Conservation (phyloP, 2,329 filamentous ascomycete species). For the Trichoderma citrinoviride region DNA sequence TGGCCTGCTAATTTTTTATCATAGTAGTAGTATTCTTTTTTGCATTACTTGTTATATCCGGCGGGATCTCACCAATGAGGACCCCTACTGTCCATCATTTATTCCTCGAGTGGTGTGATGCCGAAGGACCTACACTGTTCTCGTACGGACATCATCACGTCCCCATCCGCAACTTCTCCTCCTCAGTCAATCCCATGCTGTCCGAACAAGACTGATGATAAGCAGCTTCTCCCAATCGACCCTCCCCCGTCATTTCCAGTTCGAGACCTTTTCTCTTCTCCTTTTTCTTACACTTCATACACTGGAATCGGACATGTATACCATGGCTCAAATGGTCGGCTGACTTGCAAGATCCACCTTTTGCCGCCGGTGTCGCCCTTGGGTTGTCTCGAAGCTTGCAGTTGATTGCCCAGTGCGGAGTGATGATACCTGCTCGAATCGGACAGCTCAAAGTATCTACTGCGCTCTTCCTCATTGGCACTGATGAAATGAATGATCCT, state of each 20-base stretch:
- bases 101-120: not conserved
- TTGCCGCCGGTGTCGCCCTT: slow-evolving; percentile 15
- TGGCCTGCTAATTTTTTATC: not conserved
- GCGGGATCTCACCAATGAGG: not conserved
- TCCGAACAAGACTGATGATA: not conserved
- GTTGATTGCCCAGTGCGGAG: not conserved
- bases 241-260: not conserved
- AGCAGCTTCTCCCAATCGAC: not conserved
- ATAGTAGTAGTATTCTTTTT: too few relatives aligned
- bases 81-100: not conserved
- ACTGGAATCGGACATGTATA: not conserved
- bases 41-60: too few relatives aligned
- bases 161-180: not conserved
- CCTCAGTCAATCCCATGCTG: not conserved
- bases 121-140: not conserved
- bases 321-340: slow-evolving; percentile 5
- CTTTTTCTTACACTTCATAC: not conserved
- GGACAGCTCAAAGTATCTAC: not conserved
- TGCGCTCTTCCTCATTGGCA: not conserved
- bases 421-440: not conserved
- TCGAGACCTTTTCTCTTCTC: not conserved
- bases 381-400: slow-evolving; percentile 1
- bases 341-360: slow-evolving; percentile 15
- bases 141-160: not conserved
- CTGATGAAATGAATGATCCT: not conserved